Percentiles rank a stretch among this genome's conserved stretches.
These are phyloP conservation scores for Apiotrichum brassicae DNA, from an alignment of 1,284 basidiomycete species.

Conservation along the genomic window DNA sequence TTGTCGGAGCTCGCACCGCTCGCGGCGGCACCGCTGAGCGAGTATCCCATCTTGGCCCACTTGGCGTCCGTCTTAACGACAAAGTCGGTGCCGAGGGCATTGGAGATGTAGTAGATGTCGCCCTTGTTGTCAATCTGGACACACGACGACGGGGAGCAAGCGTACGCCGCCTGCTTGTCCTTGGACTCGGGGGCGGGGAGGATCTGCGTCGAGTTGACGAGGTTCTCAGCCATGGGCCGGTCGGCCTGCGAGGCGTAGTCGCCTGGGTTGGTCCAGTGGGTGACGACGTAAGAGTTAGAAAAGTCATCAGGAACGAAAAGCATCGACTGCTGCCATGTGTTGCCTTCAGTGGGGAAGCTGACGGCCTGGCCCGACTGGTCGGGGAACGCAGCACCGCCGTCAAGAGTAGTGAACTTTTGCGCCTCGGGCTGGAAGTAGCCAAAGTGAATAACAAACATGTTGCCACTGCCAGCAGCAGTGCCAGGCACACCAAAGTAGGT, in stretches of 20 bases:
- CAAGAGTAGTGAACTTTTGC: conserved; percentile 56
- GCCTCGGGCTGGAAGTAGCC: conserved; percentile 70
- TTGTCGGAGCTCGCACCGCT: too few species aligned
- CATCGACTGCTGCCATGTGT: conserved; percentile 65
- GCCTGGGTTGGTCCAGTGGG: conserved; percentile 46
- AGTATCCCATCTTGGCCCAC: conserved; percentile 45
- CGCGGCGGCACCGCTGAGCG: conserved; percentile 20
- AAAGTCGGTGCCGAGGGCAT: conserved; percentile 48
- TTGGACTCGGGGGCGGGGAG: conserved; percentile 62
- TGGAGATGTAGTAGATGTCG: conserved; percentile 62
- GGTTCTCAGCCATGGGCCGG: conserved; percentile 34
- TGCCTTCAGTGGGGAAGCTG: conserved; percentile 62
- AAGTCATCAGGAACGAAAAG: conserved; percentile 77
- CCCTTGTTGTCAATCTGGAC: conserved; percentile 70
- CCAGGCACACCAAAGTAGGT: conserved; percentile 68
- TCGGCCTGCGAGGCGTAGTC: conserved; percentile 29
- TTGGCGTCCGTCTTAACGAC: conserved; percentile 29
- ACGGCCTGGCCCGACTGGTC: conserved; percentile 64
- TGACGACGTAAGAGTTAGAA: conserved; percentile 66
- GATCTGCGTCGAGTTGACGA: conserved; percentile 65
- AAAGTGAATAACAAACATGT: conserved; percentile 83
- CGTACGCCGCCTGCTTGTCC: conserved; percentile 64
- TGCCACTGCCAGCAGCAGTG: conserved; percentile 58
- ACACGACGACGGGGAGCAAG: conserved; percentile 61
- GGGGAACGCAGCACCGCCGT: conserved; percentile 59